Evolutionary conservation across 306 rosid species (phyloP), one percentile per base, ranked within the genome.

Genomic region (Hippophae rhamnoides): DNA sequence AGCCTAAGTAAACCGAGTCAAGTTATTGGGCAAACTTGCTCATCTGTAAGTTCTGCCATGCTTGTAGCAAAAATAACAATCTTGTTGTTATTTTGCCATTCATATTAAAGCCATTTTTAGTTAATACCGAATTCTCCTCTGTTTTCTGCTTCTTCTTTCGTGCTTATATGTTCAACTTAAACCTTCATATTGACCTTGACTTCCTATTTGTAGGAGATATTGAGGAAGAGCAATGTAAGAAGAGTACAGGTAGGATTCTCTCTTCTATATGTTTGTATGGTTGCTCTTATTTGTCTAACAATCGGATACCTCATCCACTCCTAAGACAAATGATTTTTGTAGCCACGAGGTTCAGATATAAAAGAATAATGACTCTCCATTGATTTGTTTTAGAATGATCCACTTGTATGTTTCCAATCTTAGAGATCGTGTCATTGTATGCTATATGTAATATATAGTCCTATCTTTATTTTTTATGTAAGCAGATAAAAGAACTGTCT

Each of bases 181-280:
- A 47, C 10, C 50, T 9, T 9, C 50, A 46, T 9, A 49, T 13
- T 13, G 26, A 49, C 14, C 7, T 14, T 47, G 50, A 52, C 13
- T 53, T 12, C 31, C 43, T 71, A 71, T 66, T 61, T 72, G 52
- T 77, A 87, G 98, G 96, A 78, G 74, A 55, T 61, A 50, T 43
- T 83, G 79, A 87, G 70, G 73, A 78, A 75, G 64, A 69, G 57
- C 67, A 47, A 58, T 46, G 63, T 48, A n/a, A 78, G 57, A 73
- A 68, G 44, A 26, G 72, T 62, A 67, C 84, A 70, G 67, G 74
- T 56, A 54, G 96, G 99, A 41, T 88, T 92, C 78, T 95, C 99
- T 6, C 61, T 83, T 41, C 66, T 85, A 64, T 80, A 76, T 83
- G 89, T 85, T 68, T 75, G 81, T 65, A 70, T 77, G 87, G 81